A percentile compares a stretch with the other conserved stretches of the same genome.
phyloP scores from a whole-genome alignment of 257 asterid species.

The Solanum infundibuliforme region DNA sequence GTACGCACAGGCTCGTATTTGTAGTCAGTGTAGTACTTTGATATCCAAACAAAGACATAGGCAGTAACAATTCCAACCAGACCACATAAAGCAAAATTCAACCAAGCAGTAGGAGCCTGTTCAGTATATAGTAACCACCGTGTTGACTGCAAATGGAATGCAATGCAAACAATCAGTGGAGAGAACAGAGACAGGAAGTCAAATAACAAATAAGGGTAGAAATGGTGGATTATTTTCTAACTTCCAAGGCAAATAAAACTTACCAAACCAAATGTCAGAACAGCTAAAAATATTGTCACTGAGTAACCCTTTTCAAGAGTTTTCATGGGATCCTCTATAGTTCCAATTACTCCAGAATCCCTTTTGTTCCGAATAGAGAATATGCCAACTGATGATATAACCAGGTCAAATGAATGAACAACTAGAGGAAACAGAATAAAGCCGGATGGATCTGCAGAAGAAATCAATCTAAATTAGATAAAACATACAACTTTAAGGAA shows the following conservation, averaged over 20 bases:
- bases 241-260: constrained; percentile 7
- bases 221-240: not conserved
- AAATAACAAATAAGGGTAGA: not conserved
- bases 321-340: constrained; percentile 84
- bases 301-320: constrained; percentile 96
- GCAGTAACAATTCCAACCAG: constrained; percentile 95
- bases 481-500: not conserved
- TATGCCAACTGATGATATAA: constrained; percentile 86
- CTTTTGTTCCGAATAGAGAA: constrained; percentile 73
- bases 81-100: constrained; percentile 92
- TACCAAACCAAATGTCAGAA: constrained; percentile 94
- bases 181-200: constrained; percentile 9
- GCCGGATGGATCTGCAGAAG: constrained; percentile 91
- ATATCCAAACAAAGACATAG: constrained; percentile 77
- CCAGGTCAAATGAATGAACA: constrained; percentile 95
- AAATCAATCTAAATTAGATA: not conserved
- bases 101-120: constrained; percentile 98
- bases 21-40: constrained; percentile 92
- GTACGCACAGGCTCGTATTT: constrained; percentile 95
- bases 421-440: constrained; percentile 96
- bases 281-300: constrained; percentile 73
- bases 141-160: constrained; percentile 69
- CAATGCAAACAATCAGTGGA: constrained; percentile 5
- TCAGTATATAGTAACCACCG: constrained; percentile 98
- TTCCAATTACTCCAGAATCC: constrained; percentile 61